Evolutionary conservation across 805 yeast genomes (phyloP).

Genomic region (Sugiyamaella smithiae): DNA sequence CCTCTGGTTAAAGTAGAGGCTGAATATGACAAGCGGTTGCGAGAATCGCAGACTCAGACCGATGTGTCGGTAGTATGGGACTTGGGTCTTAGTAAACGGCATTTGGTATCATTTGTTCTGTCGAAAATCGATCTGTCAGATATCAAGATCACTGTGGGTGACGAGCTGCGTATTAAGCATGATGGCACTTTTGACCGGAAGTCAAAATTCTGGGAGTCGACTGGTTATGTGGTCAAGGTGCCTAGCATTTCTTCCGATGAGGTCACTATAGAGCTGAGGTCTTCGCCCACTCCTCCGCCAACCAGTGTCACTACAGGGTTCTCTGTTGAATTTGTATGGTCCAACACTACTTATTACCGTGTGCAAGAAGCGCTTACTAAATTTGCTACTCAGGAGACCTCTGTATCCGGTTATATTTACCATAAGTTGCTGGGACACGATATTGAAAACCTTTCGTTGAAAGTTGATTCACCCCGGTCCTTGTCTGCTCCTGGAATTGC

Average conservation of each 20-base stretch:
- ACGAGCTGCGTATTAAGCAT: slow-evolving; percentile 68
- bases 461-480: slow-evolving; percentile 51
- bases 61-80: slow-evolving; percentile 75
- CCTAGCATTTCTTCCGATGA: slow-evolving; percentile 67
- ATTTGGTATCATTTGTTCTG: slow-evolving; percentile 64
- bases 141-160: slow-evolving; percentile 77
- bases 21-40: slow-evolving; percentile 66
- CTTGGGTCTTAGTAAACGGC: slow-evolving; percentile 58
- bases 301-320: slow-evolving; percentile 61
- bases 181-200: slow-evolving; percentile 49
- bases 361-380: slow-evolving; percentile 74
- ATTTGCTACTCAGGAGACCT: slow-evolving; percentile 67
- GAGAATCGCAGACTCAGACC: slow-evolving; percentile 74
- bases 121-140: slow-evolving; percentile 65
- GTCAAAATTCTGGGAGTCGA: slow-evolving; percentile 65
- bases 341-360: slow-evolving; percentile 75
- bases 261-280: slow-evolving; percentile 65
- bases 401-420: slow-evolving; percentile 71
- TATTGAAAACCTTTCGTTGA: slow-evolving; percentile 47
- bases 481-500: slow-evolving; percentile 62
- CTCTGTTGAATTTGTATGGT: slow-evolving; percentile 87
- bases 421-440: slow-evolving; percentile 80
- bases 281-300: slow-evolving; percentile 41
- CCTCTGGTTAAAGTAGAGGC: slow-evolving; percentile 82
- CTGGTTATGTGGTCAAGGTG: slow-evolving; percentile 66